Conservation (phyloP, 805 yeast species). For the Spathaspora boniae region DNA sequence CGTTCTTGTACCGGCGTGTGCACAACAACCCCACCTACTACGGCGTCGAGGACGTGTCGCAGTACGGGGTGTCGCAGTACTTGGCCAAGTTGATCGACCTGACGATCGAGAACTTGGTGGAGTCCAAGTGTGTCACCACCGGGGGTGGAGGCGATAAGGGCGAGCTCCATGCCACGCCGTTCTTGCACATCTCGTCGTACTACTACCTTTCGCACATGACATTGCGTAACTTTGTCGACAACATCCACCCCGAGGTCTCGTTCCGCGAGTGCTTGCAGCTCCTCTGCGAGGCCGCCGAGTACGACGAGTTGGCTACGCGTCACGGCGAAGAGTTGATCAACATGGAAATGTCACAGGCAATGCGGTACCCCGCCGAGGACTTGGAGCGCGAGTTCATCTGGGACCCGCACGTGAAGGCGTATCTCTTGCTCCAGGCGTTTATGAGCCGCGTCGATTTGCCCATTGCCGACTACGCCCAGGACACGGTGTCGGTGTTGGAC, state of each 20-base stretch:
- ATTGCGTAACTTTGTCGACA: slow-evolving; percentile 61
- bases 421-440: slow-evolving; percentile 67
- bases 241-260: slow-evolving; percentile 42
- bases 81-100: slow-evolving; percentile 64
- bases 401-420: slow-evolving; percentile 85
- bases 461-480: slow-evolving; percentile 92
- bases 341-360: slow-evolving; percentile 72
- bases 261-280: slow-evolving; percentile 64
- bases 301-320: slow-evolving; percentile 83
- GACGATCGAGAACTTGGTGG: slow-evolving; percentile 62
- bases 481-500: slow-evolving; percentile 87
- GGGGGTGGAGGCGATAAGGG: slow-evolving; percentile 47
- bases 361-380: slow-evolving; percentile 61
- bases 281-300: slow-evolving; percentile 67
- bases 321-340: slow-evolving; percentile 90
- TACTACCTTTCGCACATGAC: slow-evolving; percentile 92
- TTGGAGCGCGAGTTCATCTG: slow-evolving; percentile 63
- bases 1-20: slow-evolving; percentile 68
- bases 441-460: slow-evolving; percentile 76
- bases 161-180: slow-evolving; percentile 67
- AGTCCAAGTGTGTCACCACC: slow-evolving; percentile 64
- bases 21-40: slow-evolving; percentile 77
- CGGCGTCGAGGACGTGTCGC: slow-evolving; percentile 60
- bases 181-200: slow-evolving; percentile 79
- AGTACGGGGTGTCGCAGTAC: slow-evolving; percentile 55